Evolutionary conservation across 1,284 basidiomycete genomes (phyloP), one percentile per base, ranked within the genome.

Genomic region (Tilletiaria anomala): DNA sequence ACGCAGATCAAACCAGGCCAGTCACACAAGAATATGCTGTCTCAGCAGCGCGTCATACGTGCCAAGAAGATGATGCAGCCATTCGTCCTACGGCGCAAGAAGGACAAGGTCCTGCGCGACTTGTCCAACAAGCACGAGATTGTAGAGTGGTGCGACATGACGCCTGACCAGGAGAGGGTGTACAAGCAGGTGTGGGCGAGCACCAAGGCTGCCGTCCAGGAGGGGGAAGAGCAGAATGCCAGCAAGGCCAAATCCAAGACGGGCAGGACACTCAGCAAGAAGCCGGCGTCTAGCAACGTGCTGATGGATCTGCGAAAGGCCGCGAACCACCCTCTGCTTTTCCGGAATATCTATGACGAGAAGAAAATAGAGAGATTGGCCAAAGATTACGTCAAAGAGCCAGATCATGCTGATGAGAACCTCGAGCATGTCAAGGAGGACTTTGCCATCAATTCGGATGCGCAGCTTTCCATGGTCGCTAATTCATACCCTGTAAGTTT

Each of bases 11-110:
- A n/a, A 83, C 86, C 56, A 80, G 10, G 26, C 8, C 26, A 8
- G 26, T n/a, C 81, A 8, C 83, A 83, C 50, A 78, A 83, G 38
- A 83, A 82, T 32, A 67, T 93, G 32, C 78, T 97, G 12, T 29
- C 26, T 29, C 26, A 83, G 88, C 5, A 79, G 65, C 79, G 89
- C 35, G 83, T 94, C 19, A 83, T 86, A 37, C 73, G 91, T 42
- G 93, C 93, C 4, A 93, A 96, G 71, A 87, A 83, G 67, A 94
- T 99, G 88, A 88, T 99, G 80, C 89, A 85, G 14, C 93, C 93
- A 0, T 99, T 99, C 65, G 89, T 97, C 20, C 75, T 99, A 16
- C 82, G 93, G 17, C 77, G 93, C 37, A 78, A 89, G 51, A 99
- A 99, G 70, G 44, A 47, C 5, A 65, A 91, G 78, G 91, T 99